Evolutionary conservation across 352 stramenopile species (phyloP), one percentile per base, ranked within the genome.

Genomic region (Phytophthora kernoviae): DNA sequence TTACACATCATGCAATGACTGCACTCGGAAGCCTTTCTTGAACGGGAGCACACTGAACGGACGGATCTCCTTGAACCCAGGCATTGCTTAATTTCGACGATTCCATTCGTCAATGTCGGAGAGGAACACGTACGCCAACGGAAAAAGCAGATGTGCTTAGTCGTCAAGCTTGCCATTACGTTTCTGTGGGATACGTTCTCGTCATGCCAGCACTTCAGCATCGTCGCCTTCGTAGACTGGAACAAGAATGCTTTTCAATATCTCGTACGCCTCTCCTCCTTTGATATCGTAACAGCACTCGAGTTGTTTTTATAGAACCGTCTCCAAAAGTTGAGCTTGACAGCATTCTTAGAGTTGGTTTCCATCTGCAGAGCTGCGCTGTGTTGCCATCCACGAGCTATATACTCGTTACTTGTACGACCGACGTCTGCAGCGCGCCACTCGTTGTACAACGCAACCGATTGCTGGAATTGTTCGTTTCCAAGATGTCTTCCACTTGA

Each of bases 1-100:
- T 48, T 49, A 30, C 50, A 62, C 55, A 70, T 62, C 46, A 48
- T 66, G 24, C 65, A 46, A n/a, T 70, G 49, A 34, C 36, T 55
- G 21, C 62, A 59, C 30, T 54, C 44, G 20, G n/a, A 70, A 70
- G 2, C 55, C 62, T 1, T 34, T 34, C 55, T 66, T 70, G 26
- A 17, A 50, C 12, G 62, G 54, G 12, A 70, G 49, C 1, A 65
- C 34, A 12, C 33, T 58, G 43, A 65, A 62, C 32, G 30, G 20
- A 1, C 54, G 36, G 1, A 57, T 37, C 54, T 60, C 22, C 5
- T 15, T 8, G 32, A 37, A 62, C 30, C 14, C 14, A 14, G 18
- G 7, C 15, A 6, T 17, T 27, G 22, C 45, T n/a, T 53, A 14
- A 1, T 43, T 30, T 5, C 6, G 6, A 3, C 3, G 24, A 30